Conservation (phyloP, 83 land plant genomes). For the Picea mariana region DNA sequence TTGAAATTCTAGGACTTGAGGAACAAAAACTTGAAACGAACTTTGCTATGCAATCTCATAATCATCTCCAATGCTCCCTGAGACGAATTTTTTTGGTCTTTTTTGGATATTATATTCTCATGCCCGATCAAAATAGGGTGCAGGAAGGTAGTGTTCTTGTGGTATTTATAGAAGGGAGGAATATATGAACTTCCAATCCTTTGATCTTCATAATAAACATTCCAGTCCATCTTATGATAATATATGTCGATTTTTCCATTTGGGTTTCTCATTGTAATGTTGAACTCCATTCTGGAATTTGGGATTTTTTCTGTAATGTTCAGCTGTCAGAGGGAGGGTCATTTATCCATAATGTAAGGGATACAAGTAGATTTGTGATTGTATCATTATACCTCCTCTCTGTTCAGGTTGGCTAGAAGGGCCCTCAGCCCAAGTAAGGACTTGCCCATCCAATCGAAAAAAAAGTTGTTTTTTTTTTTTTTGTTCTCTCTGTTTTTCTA, state of each 20-base stretch:
- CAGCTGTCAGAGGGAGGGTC: slow-evolving; percentile 27
- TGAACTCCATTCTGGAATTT: slow-evolving; percentile 30
- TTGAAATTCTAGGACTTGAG: not conserved
- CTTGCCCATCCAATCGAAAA: too few relatives aligned
- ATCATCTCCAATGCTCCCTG: not conserved
- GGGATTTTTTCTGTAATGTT: slow-evolving; percentile 25
- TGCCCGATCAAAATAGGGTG: not conserved
- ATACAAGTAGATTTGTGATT: too few relatives aligned
- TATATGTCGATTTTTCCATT: slow-evolving; percentile 38
- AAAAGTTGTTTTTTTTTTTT: too few relatives aligned
- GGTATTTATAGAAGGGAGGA: slow-evolving; percentile 38
- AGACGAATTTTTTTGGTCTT: too few relatives aligned
- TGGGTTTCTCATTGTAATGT: slow-evolving; percentile 39
- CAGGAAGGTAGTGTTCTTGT: slow-evolving; percentile 28
- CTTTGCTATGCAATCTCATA: slow-evolving; percentile 1
- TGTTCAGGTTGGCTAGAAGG: too few relatives aligned
- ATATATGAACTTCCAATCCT: slow-evolving; percentile 10
- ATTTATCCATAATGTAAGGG: too few relatives aligned
- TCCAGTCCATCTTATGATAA: slow-evolving; percentile 31
- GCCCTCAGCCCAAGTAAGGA: too few relatives aligned
- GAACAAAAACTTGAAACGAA: slow-evolving; percentile 12
- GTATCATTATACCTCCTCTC: too few relatives aligned
- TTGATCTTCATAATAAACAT: slow-evolving; percentile 16
- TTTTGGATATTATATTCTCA: too few relatives aligned
- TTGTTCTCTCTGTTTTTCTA: too few relatives aligned